Conservation (phyloP, 2,329 filamentous ascomycete genomes). For the Trichophyton equinum region DNA sequence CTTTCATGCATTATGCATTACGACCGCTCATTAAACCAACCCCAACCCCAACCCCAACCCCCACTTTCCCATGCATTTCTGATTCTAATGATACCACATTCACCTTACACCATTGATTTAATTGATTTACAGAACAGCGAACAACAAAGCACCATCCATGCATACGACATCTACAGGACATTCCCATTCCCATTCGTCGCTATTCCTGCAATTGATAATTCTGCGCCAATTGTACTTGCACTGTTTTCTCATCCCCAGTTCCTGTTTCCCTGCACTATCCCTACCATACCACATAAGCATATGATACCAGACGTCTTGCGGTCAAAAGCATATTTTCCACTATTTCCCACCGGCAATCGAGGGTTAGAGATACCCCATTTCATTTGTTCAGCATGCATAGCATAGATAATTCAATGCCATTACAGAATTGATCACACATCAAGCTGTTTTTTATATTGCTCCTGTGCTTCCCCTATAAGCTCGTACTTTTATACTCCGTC, state of each 20-base stretch:
- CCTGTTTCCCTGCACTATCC: background rate
- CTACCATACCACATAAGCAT: background rate
- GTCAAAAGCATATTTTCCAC: background rate
- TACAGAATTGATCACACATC: no score
- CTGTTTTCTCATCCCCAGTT: background rate
- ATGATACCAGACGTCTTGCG: background rate
- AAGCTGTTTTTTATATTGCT: no score
- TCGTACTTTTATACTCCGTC: background rate
- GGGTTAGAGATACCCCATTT: background rate
- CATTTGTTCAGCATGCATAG: background rate
- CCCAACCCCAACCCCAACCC: no score
- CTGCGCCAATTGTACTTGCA: background rate
- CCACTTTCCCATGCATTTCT: background rate
- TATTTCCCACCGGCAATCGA: background rate
- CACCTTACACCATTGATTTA: background rate
- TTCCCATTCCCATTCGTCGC: background rate
- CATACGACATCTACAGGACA: background rate
- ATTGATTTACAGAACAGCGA: background rate
- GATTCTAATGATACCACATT: background rate
- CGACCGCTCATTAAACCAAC: background rate
- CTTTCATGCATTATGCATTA: background rate
- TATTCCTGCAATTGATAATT: background rate
- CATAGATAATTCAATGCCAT: background rate
- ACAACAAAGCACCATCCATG: background rate
- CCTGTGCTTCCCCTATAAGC: no score